These are phyloP conservation scores for Kalanchoe fedtschenkoi DNA, from an alignment of 164 flowering plant species.

Conservation along the genomic window DNA sequence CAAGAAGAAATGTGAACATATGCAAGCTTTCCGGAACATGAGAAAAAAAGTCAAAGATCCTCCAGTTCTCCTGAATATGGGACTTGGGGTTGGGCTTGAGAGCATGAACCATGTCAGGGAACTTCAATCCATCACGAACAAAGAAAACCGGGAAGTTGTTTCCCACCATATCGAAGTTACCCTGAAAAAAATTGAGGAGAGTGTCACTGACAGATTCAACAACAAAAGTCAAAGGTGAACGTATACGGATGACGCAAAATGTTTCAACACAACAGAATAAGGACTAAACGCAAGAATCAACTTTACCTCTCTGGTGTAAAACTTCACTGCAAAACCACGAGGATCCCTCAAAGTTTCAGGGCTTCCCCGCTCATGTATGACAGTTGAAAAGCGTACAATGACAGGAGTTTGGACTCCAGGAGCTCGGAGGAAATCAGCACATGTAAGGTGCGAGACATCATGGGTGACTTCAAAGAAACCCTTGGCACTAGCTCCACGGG, in stretches of 20 bases:
- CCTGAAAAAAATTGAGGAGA: slow-evolving; percentile 22
- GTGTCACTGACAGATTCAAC: too few relatives aligned
- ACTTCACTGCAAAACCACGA: too few relatives aligned
- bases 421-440: slow-evolving; percentile 92
- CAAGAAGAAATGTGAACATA: slow-evolving; percentile 83
- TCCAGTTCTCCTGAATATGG: slow-evolving; percentile 78
- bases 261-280: too few relatives aligned
- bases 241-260: too few relatives aligned
- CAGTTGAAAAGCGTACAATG: slow-evolving; percentile 86
- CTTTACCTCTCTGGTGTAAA: slow-evolving; percentile 84
- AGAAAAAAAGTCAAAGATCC: slow-evolving; percentile 72
- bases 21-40: slow-evolving; percentile 91
- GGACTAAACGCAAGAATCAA: neutral
- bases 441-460: slow-evolving; percentile 72
- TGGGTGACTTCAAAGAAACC: too few relatives aligned
- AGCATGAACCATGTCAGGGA: slow-evolving; percentile 79
- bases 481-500: too few relatives aligned
- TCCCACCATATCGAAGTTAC: slow-evolving; percentile 76
- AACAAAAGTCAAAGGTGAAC: too few relatives aligned
- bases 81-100: slow-evolving; percentile 80
- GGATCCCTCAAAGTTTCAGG: too few relatives aligned
- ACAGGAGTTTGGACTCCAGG: slow-evolving; percentile 97
- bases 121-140: slow-evolving; percentile 72
- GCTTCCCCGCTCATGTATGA: slow-evolving; percentile 86
- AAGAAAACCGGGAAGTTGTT: slow-evolving; percentile 84